Evolutionary conservation across 345 rosid genomes (phyloP).

Genomic region (Citrus sp.): DNA sequence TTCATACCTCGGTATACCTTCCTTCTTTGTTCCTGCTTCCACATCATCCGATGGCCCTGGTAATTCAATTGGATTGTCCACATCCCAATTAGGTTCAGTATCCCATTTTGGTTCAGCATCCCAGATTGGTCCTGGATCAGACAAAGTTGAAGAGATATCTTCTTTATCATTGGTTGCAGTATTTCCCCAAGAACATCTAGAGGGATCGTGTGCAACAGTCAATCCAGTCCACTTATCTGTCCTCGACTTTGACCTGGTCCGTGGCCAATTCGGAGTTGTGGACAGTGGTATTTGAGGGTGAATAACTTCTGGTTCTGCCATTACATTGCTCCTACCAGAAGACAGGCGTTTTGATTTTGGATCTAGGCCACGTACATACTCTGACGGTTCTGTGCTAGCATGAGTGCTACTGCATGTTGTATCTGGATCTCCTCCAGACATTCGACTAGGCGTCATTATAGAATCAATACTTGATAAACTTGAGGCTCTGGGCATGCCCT

Average conservation of each 20-base stretch:
- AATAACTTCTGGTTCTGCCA: constrained; percentile 84
- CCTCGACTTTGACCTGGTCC: constrained; percentile 94
- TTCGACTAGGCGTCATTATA: constrained; percentile 76
- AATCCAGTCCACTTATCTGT: constrained; percentile 85
- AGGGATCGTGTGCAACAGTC: constrained; percentile 63
- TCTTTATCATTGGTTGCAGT: constrained; percentile 75
- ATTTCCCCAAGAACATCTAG: constrained; percentile 82
- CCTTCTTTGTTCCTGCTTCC: constrained; percentile 58
- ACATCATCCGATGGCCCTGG: constrained; percentile 77
- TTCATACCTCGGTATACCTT: constrained; percentile 52
- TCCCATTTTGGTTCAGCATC: constrained; percentile 98
- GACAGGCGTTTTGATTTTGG: constrained; percentile 86
- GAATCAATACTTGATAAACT: constrained; percentile 97
- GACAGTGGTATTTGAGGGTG: constrained; percentile 80
- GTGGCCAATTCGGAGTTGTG: constrained; percentile 89
- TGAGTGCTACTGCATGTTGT: constrained; percentile 64
- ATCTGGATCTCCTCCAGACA: constrained; percentile 81
- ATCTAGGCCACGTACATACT: constrained; percentile 90
- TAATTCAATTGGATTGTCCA: constrained; percentile 78
- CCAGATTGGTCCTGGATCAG: constrained; percentile 99
- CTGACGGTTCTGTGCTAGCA: constrained; percentile 91
- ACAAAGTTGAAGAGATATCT: constrained; percentile 90
- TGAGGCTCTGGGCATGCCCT: constrained; percentile 91
- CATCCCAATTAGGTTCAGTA: constrained; percentile 71
- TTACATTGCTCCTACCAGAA: constrained; percentile 65